A percentile compares a stretch with the other conserved stretches of the same genome.
These are phyloP conservation scores for Phytophthora vignae DNA, from an alignment of 352 stramenopile genomes.

Conservation along the genomic window DNA sequence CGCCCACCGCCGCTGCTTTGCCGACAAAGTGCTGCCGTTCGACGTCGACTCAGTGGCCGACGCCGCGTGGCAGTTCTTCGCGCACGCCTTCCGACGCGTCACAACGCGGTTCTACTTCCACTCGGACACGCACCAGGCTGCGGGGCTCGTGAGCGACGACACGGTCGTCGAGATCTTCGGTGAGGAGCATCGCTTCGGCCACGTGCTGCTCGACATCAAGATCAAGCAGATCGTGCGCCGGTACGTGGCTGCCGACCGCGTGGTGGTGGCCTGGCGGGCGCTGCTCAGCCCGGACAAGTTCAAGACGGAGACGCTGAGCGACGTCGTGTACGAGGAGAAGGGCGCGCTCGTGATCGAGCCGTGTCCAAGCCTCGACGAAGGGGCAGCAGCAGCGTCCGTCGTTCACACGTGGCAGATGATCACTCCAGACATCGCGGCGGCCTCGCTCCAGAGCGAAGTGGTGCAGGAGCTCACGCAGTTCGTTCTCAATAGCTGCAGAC, in stretches of 20 bases:
- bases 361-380: not conserved
- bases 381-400: constrained; percentile 20
- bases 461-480: constrained; percentile 47
- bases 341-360: constrained; percentile 67
- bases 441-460: constrained; percentile 14
- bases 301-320: constrained; percentile 43
- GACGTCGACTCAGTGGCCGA: constrained; percentile 34
- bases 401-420: constrained; percentile 54
- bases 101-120: constrained; percentile 48
- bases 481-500: constrained; percentile 41
- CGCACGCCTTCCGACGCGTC: constrained; percentile 32
- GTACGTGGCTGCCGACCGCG: constrained; percentile 42
- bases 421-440: constrained; percentile 29
- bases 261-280: constrained; percentile 57
- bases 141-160: constrained; percentile 40
- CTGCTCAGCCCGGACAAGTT: constrained; percentile 58
- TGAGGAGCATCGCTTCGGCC: constrained; percentile 53
- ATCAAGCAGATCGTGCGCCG: constrained; percentile 57
- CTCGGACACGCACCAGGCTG: constrained; percentile 21
- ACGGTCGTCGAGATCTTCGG: constrained; percentile 70
- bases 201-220: constrained; percentile 47
- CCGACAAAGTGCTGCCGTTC: constrained; percentile 54
- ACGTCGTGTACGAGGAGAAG: constrained; percentile 57
- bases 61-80: constrained; percentile 53
- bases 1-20: constrained; percentile 33